Conservation (phyloP, 768 basidiomycete species). For the Ramaria sp. region DNA sequence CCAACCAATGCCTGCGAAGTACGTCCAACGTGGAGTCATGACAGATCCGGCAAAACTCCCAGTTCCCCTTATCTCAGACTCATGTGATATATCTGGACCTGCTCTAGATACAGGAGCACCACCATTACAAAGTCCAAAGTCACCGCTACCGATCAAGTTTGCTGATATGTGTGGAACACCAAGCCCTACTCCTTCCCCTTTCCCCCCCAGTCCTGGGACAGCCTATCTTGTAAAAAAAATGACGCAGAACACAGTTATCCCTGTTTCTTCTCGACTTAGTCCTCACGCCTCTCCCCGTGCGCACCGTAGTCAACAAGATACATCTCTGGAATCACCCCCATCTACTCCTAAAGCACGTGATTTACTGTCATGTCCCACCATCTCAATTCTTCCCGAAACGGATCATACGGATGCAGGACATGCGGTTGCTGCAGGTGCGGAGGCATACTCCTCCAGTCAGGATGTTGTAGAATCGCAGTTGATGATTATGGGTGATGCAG, state of each 20-base stretch:
- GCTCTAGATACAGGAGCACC: background rate
- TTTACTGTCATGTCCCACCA: background rate
- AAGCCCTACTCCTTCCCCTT: background rate
- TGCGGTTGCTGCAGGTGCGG: background rate
- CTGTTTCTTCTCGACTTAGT: background rate
- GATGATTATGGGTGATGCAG: background rate
- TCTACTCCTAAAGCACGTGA: background rate
- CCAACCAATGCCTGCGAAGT: background rate
- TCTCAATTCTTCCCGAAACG: background rate
- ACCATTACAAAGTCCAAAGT: background rate
- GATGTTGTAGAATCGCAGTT: constrained; percentile 1
- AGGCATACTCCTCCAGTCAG: background rate
- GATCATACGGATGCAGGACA: background rate
- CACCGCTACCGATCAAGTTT: background rate
- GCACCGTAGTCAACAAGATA: background rate
- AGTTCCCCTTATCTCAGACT: background rate
- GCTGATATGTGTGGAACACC: background rate
- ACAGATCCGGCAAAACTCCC: background rate
- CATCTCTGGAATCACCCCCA: background rate
- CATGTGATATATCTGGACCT: background rate
- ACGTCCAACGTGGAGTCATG: background rate
- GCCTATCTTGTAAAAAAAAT: background rate
- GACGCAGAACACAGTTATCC: background rate
- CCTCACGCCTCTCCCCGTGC: background rate
- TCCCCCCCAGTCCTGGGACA: background rate